phyloP scores from a whole-genome alignment of 2,329 filamentous ascomycete genomes.

The Colletotrichum spinosum region DNA sequence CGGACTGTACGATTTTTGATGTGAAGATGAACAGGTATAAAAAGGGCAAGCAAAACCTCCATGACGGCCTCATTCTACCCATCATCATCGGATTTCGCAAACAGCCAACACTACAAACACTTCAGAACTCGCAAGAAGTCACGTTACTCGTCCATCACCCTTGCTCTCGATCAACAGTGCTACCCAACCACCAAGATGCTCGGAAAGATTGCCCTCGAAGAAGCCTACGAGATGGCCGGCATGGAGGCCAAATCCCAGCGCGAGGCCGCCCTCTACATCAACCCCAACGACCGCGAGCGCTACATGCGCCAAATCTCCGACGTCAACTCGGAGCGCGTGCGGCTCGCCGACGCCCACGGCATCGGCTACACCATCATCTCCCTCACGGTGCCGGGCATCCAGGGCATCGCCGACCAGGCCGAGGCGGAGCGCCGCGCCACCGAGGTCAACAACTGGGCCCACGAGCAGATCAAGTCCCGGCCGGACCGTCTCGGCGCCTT shows the following conservation, averaged over 20 bases:
- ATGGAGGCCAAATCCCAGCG: slow-evolving; percentile 68
- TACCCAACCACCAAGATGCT: slow-evolving; percentile 53
- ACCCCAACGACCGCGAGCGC: slow-evolving; percentile 66
- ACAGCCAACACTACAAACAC: background rate
- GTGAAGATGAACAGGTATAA: slow-evolving; percentile 8
- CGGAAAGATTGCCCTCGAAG: slow-evolving; percentile 72
- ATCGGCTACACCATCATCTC: slow-evolving; percentile 62
- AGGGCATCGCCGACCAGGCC: slow-evolving; percentile 55
- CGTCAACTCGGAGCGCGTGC: slow-evolving; percentile 53
- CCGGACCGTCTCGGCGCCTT: slow-evolving; percentile 60
- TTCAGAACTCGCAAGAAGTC: background rate
- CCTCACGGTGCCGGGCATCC: slow-evolving; percentile 61
- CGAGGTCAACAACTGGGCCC: slow-evolving; percentile 56
- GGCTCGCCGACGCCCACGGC: slow-evolving; percentile 58
- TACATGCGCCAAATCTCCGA: slow-evolving; percentile 66
- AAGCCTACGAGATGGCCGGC: slow-evolving; percentile 70
- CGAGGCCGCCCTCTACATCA: slow-evolving; percentile 68
- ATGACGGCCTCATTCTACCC: background rate
- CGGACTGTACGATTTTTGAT: background rate
- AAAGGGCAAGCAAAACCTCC: background rate
- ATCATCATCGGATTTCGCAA: background rate
- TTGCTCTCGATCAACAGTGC: no score
- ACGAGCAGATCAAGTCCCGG: slow-evolving; percentile 50
- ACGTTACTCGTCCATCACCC: background rate
- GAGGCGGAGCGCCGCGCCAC: slow-evolving; percentile 55